A percentile compares a stretch with the other conserved stretches of the same genome.
Evolutionary conservation across 306 rosid species (phyloP).

Genomic region (Ceratonia siliqua): DNA sequence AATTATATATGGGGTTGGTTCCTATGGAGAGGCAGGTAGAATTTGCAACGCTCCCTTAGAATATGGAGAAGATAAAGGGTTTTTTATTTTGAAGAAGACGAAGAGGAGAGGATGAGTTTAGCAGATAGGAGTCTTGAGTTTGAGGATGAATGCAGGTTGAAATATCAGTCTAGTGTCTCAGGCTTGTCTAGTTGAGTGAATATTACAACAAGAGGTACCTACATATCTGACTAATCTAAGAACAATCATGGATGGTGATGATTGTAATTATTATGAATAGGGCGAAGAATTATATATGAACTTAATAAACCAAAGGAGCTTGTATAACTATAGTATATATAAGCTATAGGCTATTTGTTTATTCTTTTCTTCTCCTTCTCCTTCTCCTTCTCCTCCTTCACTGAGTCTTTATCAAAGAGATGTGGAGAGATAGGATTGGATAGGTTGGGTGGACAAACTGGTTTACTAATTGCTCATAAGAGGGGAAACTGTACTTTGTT

Average conservation of each 20-base stretch:
- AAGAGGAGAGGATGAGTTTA: neutral
- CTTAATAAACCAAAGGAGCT: constrained; percentile 26
- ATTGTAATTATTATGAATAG: constrained; percentile 19
- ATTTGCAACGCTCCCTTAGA: too few relatives aligned
- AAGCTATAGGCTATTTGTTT: neutral
- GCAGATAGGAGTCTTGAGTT: too few relatives aligned
- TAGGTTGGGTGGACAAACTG: constrained; percentile 48
- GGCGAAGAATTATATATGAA: too few relatives aligned
- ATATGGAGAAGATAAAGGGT: too few relatives aligned
- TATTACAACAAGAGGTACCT: constrained; percentile 7
- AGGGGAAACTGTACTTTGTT: neutral
- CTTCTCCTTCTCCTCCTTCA: neutral
- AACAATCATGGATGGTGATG: constrained; percentile 4
- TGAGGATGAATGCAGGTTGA: constrained; percentile 42
- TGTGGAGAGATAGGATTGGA: constrained; percentile 35
- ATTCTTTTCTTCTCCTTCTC: neutral
- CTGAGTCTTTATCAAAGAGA: neutral
- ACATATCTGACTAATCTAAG: constrained; percentile 23
- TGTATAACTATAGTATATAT: neutral
- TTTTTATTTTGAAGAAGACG: neutral
- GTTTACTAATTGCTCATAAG: neutral
- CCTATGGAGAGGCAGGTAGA: too few relatives aligned
- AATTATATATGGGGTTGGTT: too few relatives aligned
- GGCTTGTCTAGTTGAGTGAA: constrained; percentile 33
- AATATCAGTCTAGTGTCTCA: constrained; percentile 36